Percentiles rank a stretch among this genome's conserved stretches.
These are phyloP conservation scores for Tylopilus sp. DNA, from an alignment of 768 basidiomycete species.

Conservation along the genomic window DNA sequence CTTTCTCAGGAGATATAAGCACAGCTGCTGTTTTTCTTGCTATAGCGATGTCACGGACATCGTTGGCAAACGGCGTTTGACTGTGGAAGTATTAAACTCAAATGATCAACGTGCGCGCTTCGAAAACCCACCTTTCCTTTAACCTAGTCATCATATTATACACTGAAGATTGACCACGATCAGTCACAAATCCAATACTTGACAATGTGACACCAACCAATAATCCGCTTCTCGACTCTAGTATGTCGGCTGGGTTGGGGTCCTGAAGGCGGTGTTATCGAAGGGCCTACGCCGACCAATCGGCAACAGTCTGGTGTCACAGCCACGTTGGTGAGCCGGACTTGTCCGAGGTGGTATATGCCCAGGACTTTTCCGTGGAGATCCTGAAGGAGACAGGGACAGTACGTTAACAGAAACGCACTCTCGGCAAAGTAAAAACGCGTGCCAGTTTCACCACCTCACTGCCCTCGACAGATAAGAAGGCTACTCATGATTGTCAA, in stretches of 20 bases:
- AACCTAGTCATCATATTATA: slow-evolving; percentile 44
- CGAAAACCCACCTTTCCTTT: slow-evolving; percentile 41
- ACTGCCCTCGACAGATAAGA: slow-evolving; percentile 50
- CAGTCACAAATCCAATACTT: not conserved
- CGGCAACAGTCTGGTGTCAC: slow-evolving; percentile 45
- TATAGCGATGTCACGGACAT: slow-evolving; percentile 51
- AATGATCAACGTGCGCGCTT: not conserved
- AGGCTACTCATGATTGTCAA: slow-evolving; percentile 33
- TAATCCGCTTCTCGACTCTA: slow-evolving; percentile 50
- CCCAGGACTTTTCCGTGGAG: slow-evolving; percentile 44
- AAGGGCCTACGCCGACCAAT: slow-evolving; percentile 48
- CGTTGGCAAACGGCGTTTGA: slow-evolving; percentile 53
- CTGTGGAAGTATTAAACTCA: slow-evolving; percentile 28
- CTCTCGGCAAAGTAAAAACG: slow-evolving; percentile 5
- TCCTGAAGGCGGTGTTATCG: slow-evolving; percentile 40
- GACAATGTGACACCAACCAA: slow-evolving; percentile 35
- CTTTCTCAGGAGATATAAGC: slow-evolving; percentile 37
- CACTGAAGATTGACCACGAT: slow-evolving; percentile 27
- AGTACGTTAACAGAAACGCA: slow-evolving; percentile 15
- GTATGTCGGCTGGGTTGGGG: slow-evolving; percentile 34
- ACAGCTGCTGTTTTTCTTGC: slow-evolving; percentile 43
- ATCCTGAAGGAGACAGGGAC: slow-evolving; percentile 32
- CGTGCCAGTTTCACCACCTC: slow-evolving; percentile 45
- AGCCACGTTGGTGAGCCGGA: slow-evolving; percentile 48
- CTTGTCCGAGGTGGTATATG: slow-evolving; percentile 41